phyloP scores from a whole-genome alignment of 2,329 filamentous ascomycete species.

The Cladophialophora psammophila region DNA sequence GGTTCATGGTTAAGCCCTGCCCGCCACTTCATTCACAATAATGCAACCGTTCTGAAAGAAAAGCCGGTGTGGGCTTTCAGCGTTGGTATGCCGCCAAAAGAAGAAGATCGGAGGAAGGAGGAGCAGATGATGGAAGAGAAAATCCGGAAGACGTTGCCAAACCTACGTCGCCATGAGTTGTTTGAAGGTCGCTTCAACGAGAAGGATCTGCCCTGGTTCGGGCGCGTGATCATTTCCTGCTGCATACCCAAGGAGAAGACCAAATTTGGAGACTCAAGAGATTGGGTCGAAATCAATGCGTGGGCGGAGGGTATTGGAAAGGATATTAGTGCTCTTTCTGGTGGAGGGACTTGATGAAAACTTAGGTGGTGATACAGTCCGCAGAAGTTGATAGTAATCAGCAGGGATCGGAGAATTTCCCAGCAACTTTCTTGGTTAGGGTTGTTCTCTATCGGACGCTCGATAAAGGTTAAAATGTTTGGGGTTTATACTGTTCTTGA shows the following conservation, averaged over 20 bases:
- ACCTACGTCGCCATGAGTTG: not conserved
- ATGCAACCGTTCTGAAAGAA: not conserved
- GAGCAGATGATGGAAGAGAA: not conserved
- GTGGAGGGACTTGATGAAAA: not conserved
- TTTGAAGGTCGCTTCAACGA: not conserved
- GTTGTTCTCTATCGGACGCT: too few relatives aligned
- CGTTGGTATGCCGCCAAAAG: not conserved
- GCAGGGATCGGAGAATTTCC: too few relatives aligned
- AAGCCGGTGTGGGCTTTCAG: not conserved
- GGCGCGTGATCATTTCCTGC: not conserved
- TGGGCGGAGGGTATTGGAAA: not conserved
- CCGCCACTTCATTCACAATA: not conserved
- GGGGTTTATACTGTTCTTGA: too few relatives aligned
- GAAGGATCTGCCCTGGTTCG: not conserved
- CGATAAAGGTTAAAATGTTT: too few relatives aligned
- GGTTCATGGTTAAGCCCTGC: not conserved
- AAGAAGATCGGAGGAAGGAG: not conserved
- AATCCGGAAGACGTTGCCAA: not conserved
- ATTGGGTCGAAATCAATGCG: constrained; percentile 8
- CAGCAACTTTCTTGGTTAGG: too few relatives aligned
- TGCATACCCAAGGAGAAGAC: constrained; percentile 5
- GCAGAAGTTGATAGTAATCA: too few relatives aligned
- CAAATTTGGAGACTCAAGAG: not conserved
- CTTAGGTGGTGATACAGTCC: not conserved
- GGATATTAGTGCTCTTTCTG: not conserved